Percentiles rank a stretch among this genome's conserved stretches.
These are phyloP conservation scores for Noccaea bulbosa DNA, from an alignment of 345 rosid species.

Conservation along the genomic window DNA sequence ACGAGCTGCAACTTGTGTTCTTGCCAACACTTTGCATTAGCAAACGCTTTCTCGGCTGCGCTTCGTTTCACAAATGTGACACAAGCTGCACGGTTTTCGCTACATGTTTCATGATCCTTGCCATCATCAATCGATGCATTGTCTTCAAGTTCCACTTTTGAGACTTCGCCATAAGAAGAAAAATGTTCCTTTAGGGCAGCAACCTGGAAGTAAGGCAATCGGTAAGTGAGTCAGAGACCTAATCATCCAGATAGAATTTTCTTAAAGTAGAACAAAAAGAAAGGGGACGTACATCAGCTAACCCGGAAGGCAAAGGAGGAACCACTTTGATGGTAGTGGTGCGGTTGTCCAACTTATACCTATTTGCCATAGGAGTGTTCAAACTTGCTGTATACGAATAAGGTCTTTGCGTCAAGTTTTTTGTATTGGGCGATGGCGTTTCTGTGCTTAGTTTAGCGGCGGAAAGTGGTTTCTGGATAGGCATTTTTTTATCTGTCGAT, in stretches of 20 bases:
- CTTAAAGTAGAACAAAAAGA: slow-evolving; percentile 14
- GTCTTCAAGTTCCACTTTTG: slow-evolving; percentile 71
- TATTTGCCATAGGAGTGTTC: slow-evolving; percentile 51
- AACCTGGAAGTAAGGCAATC: slow-evolving; percentile 48
- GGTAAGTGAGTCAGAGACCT: too few species aligned
- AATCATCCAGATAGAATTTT: too few species aligned
- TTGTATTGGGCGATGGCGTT: slow-evolving; percentile 46
- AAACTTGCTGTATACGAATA: slow-evolving; percentile 42
- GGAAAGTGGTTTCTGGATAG: slow-evolving; percentile 48
- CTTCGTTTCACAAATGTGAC: slow-evolving; percentile 62
- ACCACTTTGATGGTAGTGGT: slow-evolving; percentile 70
- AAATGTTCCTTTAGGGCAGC: slow-evolving; percentile 73
- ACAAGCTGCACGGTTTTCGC: slow-evolving; percentile 52
- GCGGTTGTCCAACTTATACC: slow-evolving; percentile 86
- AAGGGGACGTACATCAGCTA: slow-evolving; percentile 68
- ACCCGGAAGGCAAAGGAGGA: slow-evolving; percentile 79
- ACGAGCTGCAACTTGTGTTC: slow-evolving; percentile 67
- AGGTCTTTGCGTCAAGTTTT: slow-evolving; percentile 51
- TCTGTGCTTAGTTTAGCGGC: slow-evolving; percentile 48
- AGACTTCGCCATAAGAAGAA: slow-evolving; percentile 71
- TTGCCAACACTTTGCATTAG: slow-evolving; percentile 79
- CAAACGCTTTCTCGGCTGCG: slow-evolving; percentile 84
- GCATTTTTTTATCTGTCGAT: slow-evolving; percentile 49
- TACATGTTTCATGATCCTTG: slow-evolving; percentile 45
- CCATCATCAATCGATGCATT: slow-evolving; percentile 44